A percentile compares a stretch with the other conserved stretches of the same genome.
Evolutionary conservation across 2,329 filamentous ascomycete species (phyloP).

Genomic region (Pseudogymnoascus sp.): DNA sequence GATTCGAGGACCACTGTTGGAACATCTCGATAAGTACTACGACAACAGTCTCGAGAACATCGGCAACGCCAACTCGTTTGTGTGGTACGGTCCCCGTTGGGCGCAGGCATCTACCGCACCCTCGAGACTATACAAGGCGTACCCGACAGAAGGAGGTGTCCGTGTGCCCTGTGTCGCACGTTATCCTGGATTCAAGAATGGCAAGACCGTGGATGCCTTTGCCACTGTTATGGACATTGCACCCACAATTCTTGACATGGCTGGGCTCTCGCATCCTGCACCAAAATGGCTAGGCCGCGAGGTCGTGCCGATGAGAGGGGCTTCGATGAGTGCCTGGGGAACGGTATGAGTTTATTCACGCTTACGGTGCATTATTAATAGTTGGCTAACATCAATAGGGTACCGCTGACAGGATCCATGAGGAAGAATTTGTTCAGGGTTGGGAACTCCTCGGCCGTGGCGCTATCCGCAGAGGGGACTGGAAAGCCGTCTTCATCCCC

Average conservation of each 20-base stretch:
- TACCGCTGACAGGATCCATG: slow-evolving; percentile 33
- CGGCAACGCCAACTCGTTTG: slow-evolving; percentile 37
- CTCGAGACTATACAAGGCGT: slow-evolving; percentile 34
- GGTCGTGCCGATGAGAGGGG: slow-evolving; percentile 44
- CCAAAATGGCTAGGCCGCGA: slow-evolving; percentile 37
- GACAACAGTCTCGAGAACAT: slow-evolving; percentile 40
- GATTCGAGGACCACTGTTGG: slow-evolving; percentile 19
- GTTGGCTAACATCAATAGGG: slow-evolving; percentile 25
- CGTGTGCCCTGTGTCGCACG: slow-evolving; percentile 31
- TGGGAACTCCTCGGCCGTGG: slow-evolving; percentile 46
- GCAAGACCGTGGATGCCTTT: slow-evolving; percentile 28
- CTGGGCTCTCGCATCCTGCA: slow-evolving; percentile 31
- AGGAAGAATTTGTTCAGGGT: slow-evolving; percentile 42
- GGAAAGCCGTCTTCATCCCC: slow-evolving; percentile 50
- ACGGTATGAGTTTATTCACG: slow-evolving; percentile 14
- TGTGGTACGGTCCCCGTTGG: slow-evolving; percentile 38
- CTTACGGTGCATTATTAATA: too few species aligned
- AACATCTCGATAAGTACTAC: slow-evolving; percentile 30
- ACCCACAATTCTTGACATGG: slow-evolving; percentile 35
- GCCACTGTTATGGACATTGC: slow-evolving; percentile 35
- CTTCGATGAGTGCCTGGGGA: slow-evolving; percentile 35
- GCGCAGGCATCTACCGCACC: slow-evolving; percentile 35
- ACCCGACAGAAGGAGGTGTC: slow-evolving; percentile 33
- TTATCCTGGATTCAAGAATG: slow-evolving; percentile 20
- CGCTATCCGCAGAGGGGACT: slow-evolving; percentile 47